Percentiles rank a stretch among this genome's conserved stretches.
Evolutionary conservation across 2,329 filamentous ascomycete genomes (phyloP).

Genomic region (Xylariaceae sp.): DNA sequence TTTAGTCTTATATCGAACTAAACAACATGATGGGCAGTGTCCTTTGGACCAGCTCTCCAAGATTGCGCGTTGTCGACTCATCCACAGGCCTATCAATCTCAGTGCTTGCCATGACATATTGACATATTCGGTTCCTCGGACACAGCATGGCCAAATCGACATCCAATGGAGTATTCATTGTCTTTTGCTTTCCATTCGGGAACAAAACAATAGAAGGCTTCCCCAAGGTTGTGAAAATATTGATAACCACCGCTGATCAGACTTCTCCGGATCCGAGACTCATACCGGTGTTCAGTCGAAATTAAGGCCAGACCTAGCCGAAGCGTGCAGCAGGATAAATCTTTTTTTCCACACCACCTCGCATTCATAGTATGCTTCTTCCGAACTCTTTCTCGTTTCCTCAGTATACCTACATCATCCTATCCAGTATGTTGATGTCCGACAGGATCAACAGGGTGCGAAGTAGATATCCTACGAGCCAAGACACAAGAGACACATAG

Average conservation of each 20-base stretch:
- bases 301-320: too few species aligned
- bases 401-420: conserved; percentile 23
- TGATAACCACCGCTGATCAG: conserved; percentile 17
- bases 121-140: too few species aligned
- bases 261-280: too few species aligned
- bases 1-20: too few species aligned
- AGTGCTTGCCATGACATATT: too few species aligned
- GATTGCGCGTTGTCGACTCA: too few species aligned
- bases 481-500: conserved; percentile 25
- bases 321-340: conserved; percentile 17
- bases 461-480: conserved; percentile 30
- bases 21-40: too few species aligned
- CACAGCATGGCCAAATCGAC: conserved; percentile 8
- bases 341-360: conserved; percentile 9
- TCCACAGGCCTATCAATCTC: too few species aligned
- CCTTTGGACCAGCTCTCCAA: too few species aligned
- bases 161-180: conserved; percentile 20
- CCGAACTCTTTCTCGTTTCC: conserved; percentile 19
- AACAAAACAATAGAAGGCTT: conserved; percentile 20
- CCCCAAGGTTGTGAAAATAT: conserved; percentile 11
- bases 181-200: conserved; percentile 17
- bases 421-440: conserved; percentile 20
- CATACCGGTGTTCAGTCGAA: too few species aligned
- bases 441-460: conserved; percentile 21
- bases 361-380: conserved; percentile 14